Evolutionary conservation across 192 early-diverging fungal genomes (phyloP), one percentile per base, ranked within the genome.

Genomic region (Umbelopsis sp.): DNA sequence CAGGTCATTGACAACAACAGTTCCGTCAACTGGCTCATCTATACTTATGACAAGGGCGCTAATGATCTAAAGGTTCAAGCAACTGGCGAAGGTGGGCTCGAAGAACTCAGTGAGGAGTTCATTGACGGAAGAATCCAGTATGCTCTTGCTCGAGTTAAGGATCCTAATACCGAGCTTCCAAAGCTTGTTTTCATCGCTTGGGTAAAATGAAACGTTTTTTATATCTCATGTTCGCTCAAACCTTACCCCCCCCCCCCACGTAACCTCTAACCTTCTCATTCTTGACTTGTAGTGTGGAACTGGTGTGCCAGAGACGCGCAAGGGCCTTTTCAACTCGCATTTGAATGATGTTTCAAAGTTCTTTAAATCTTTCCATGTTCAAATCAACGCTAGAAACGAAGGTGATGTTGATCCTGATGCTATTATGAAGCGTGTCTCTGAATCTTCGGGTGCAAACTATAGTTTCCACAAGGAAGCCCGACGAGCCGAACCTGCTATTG

Each of bases 131-230:
- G 95, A 76, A 91, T 96, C 50, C 94, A 94, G 77, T 97, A 91
- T 81, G 96, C 93, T 12, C 95, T 94, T 84, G 89, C 80, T 3
- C 83, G 89, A 20, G 91, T 95, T n/a, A 77, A 81, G 44, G 97
- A 98, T 79, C 94, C 93, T 16, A 92, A 95, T 69, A 92, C 94
- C 2, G 82, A 86, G 41, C 83, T 98, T 21, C 84, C 90, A 65
- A 98, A 97, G 82, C 92, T 92, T 80, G 93, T 96, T 44, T 89
- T 98, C 66, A 93, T 98, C 70, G 93, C 88, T 20, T 98, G 95
- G 95, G 92, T 93, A 86, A 70, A 69, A 21, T 50, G 49, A 7
- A 1, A n/a, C 4, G 14, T 21, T 17, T 17, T 20, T 32, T 12
- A 53, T 65, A n/a, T n/a, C n/a, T n/a, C n/a, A n/a, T n/a, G n/a